Percentiles rank a stretch among this genome's conserved stretches.
Conservation (phyloP, 352 stramenopile genomes). For the Lagenidium giganteum region DNA sequence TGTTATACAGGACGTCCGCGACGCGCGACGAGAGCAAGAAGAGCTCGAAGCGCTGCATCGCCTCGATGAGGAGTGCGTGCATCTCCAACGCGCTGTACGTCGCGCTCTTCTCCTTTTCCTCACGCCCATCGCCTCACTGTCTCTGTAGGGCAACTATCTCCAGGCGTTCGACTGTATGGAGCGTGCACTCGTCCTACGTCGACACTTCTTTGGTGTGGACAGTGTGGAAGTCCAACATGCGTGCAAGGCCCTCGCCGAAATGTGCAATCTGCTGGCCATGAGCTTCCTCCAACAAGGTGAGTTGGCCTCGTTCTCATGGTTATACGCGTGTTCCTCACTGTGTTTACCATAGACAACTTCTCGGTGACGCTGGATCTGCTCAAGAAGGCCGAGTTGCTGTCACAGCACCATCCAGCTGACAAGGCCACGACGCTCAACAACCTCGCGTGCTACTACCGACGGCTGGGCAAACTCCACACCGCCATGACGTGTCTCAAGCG, state of each 20-base stretch:
- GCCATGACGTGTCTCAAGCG: constrained; percentile 90
- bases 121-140: not conserved
- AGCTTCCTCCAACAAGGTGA: constrained; percentile 88
- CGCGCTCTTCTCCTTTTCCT: not conserved
- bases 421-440: constrained; percentile 93
- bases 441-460: constrained; percentile 90
- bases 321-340: not conserved
- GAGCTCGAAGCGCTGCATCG: constrained; percentile 87
- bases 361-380: constrained; percentile 88
- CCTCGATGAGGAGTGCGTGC: constrained; percentile 88
- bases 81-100: constrained; percentile 74
- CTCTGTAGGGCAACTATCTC: constrained; percentile 83
- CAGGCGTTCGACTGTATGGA: constrained; percentile 92
- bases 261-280: constrained; percentile 94
- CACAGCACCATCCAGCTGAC: constrained; percentile 72
- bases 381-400: constrained; percentile 92
- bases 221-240: constrained; percentile 80
- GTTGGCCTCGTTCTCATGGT: not conserved
- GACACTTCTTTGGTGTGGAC: constrained; percentile 90
- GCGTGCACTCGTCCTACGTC: constrained; percentile 83
- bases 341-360: constrained; percentile 66
- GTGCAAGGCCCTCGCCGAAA: constrained; percentile 88
- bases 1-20: constrained; percentile 24
- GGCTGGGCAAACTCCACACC: constrained; percentile 83
- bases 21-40: constrained; percentile 48